phyloP scores from a whole-genome alignment of 345 rosid species.

The Eucalyptus viminalis region DNA sequence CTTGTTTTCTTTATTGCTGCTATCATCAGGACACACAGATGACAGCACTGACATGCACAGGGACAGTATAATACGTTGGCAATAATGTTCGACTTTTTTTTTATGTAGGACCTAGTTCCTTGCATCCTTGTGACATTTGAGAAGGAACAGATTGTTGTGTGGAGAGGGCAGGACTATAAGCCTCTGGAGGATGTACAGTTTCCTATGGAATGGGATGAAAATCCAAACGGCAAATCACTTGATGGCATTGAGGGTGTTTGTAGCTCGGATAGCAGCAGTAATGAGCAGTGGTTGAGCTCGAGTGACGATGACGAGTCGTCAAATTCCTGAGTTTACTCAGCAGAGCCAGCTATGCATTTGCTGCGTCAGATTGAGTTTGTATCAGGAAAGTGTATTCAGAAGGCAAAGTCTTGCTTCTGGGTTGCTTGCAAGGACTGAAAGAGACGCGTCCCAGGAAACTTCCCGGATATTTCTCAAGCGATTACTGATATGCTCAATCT shows the following conservation, averaged over 20 bases:
- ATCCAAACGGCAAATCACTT: neutral
- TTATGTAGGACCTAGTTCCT: constrained; percentile 66
- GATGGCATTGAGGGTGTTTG: neutral
- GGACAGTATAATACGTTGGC: neutral
- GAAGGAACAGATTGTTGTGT: constrained; percentile 82
- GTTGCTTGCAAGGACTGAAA: neutral
- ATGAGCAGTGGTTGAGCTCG: neutral
- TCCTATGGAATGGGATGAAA: constrained; percentile 11
- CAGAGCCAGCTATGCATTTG: neutral
- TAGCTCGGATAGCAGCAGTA: neutral
- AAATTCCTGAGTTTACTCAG: neutral
- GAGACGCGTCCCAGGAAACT: neutral
- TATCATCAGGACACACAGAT: neutral
- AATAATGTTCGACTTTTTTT: neutral
- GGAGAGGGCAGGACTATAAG: constrained; percentile 67
- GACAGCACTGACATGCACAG: neutral
- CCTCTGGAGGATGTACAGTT: constrained; percentile 32
- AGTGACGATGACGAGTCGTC: neutral
- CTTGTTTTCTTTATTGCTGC: neutral
- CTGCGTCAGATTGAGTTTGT: neutral
- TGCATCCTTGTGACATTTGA: constrained; percentile 82
- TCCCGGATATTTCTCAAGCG: neutral
- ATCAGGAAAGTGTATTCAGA: neutral
- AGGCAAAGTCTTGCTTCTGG: neutral
- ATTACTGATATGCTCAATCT: neutral